Evolutionary conservation across 305 asterid genomes (phyloP), one percentile per base, ranked within the genome.

Genomic region (Lippia alba): DNA sequence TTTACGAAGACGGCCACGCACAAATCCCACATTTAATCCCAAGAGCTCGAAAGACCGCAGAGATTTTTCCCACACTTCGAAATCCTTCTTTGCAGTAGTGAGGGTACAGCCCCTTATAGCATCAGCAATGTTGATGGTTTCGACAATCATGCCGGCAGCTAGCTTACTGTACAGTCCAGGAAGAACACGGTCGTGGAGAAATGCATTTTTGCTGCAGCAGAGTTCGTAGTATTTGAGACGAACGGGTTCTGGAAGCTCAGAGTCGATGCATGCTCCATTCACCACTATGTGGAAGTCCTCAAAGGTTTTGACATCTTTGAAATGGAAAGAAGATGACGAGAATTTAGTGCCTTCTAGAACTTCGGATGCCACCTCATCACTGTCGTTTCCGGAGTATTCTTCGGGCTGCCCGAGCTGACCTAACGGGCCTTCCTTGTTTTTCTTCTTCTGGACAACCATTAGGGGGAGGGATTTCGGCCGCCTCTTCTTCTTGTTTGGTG

Each of bases 361-460:
- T 79, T 93, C 98, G 1, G 98, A 93, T 57, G 92, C 96, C 71
- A 91, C 96, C 79, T 87, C 98, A 24, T 93, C 92, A 32, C 97
- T 89, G 12, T 87, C 94, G 20, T 87, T 86, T 76, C 96, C 96
- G 0, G 96, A 87, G 14, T 82, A 90, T 78, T 89, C 93, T 70
- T 83, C 94, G n/a, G 78, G 69, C 59, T 70, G 80, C 44, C 85
- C 80, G 24, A 64, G 70, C 61, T 79, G 83, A 56, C 57, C 63
- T 57, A 74, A 73, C 49, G 40, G 62, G 18, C 40, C 79, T 15
- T 67, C 87, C 56, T 82, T 80, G 36, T 71, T 87, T 70, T 83
- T 85, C 85, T 76, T 80, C 78, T 70, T 83, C 75, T 83, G 87
- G 61, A 84, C 84, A 48, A 80, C 83, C 10, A 83, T 80, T 63